These are phyloP conservation scores for Fraxinus quadrangulata DNA, from an alignment of 257 asterid genomes.

Conservation along the genomic window DNA sequence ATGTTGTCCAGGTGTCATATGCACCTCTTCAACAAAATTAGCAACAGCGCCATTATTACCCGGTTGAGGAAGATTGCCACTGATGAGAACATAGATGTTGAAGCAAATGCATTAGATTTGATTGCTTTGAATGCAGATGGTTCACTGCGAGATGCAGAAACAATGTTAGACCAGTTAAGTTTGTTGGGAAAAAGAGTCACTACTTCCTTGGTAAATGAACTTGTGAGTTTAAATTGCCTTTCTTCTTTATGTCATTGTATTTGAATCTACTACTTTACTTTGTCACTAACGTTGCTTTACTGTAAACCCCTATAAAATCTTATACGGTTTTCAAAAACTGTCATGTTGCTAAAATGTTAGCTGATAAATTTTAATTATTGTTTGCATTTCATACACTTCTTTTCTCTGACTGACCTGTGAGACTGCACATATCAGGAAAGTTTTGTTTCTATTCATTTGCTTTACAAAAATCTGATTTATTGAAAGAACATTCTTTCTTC, in stretches of 20 bases:
- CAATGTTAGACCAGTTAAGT: conserved; percentile 93
- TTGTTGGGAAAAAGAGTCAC: conserved; percentile 86
- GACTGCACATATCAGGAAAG: neutral
- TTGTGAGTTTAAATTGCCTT: conserved; percentile 57
- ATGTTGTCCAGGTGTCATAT: conserved; percentile 86
- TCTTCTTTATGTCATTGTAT: neutral
- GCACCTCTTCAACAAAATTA: conserved; percentile 77
- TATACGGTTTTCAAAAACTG: neutral
- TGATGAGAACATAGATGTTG: conserved; percentile 75
- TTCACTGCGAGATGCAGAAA: conserved; percentile 91
- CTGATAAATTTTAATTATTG: neutral
- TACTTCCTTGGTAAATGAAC: conserved; percentile 85
- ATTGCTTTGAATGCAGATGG: conserved; percentile 94
- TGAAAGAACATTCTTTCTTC: neutral
- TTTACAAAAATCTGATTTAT: conserved; percentile 3
- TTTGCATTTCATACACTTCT: neutral
- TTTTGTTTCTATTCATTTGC: neutral
- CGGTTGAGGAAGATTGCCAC: conserved; percentile 68
- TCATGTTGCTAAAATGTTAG: neutral
- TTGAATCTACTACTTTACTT: neutral
- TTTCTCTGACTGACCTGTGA: neutral
- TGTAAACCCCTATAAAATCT: neutral
- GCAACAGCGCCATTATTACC: conserved; percentile 65
- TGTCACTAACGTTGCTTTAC: neutral
- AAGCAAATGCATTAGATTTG: conserved; percentile 76